Conservation (phyloP, 305 asterid genomes). For the Fraxinus sp. region DNA sequence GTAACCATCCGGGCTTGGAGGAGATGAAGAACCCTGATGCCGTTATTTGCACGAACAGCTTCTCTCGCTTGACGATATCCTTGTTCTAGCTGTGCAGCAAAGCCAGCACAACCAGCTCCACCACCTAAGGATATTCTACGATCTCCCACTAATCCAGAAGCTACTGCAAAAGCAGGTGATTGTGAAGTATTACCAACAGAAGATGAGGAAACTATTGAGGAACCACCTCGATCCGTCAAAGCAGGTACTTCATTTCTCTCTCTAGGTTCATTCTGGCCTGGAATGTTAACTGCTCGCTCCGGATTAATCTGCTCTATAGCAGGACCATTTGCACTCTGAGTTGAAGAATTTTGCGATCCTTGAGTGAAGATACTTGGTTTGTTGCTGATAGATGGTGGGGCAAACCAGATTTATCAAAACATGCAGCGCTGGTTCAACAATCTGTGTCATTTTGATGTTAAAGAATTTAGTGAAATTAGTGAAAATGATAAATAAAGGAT, state of each 20-base stretch:
- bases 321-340: constrained; percentile 55
- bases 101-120: constrained; percentile 95
- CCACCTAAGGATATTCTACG: constrained; percentile 89
- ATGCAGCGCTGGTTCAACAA: constrained; percentile 87
- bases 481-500: constrained; percentile 12
- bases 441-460: constrained; percentile 42
- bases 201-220: constrained; percentile 40
- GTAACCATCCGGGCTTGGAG: constrained; percentile 91
- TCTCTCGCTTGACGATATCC: constrained; percentile 92
- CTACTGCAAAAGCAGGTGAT: constrained; percentile 37
- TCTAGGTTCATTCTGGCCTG: constrained; percentile 56
- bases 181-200: constrained; percentile 34
- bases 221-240: constrained; percentile 59
- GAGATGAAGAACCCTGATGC: constrained; percentile 96
- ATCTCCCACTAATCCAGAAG: constrained; percentile 96
- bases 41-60: constrained; percentile 97
- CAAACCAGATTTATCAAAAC: constrained; percentile 91
- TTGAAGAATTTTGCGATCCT: constrained; percentile 64
- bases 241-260: constrained; percentile 69
- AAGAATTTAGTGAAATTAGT: constrained; percentile 1
- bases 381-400: constrained; percentile 98
- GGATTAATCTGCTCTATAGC: constrained; percentile 47
- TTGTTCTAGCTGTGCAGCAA: constrained; percentile 98
- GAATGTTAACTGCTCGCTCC: constrained; percentile 46
- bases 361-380: constrained; percentile 64